Base-by-base conservation (phyloP, 176 grass and related monocot genomes). In the Zizania latifolia region DNA sequence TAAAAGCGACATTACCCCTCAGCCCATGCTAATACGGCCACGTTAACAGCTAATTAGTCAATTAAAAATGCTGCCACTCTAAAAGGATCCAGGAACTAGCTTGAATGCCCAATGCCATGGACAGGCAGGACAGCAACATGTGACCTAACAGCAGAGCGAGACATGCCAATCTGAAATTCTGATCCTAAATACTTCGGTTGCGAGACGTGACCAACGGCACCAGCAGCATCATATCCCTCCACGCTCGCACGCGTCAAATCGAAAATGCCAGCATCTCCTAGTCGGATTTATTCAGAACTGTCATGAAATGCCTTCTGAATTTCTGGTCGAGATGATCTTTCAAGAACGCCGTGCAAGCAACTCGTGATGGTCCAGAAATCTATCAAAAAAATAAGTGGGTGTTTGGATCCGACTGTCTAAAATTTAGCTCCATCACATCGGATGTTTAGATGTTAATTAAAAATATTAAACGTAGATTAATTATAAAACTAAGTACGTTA, bases 51-150 rank as follows among this genome's bases (percentile, higher is more conserved):
- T 24, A 71, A 54, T 21, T 19, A 24, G 41, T 10, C 22, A 32
- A 26, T 17, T 58, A 58, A 35, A 35, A 54, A 38, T 38, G 23
- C 21, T 24, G 0, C 35, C 26, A 22, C 0, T 29, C 7, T n/a
- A 11, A 3, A 31, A 32, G 19, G 51, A 10, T 17, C 15, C 16
- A 19, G 59, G 15, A 15, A 2, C 6, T 4, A 29, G 28, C 13
- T 31, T n/a, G 29, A 36, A 67, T 39, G 21, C 36, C 8, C 32
- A 36, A 43, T 26, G n/a, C 36, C 8, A 73, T 6, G 4, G 80
- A 84, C 39, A 62, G 65, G 33, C 55, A 78, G 4, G 80, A 84
- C 39, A 62, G 65, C 43, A 63, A 78, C 56, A 37, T 32, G 73
- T 48, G 32, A 70, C 30, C 72, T 3, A 77, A 67, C 73, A 41